Evolutionary conservation across 2,329 filamentous ascomycete genomes (phyloP).

Genomic region (Colletotrichum truncatum): DNA sequence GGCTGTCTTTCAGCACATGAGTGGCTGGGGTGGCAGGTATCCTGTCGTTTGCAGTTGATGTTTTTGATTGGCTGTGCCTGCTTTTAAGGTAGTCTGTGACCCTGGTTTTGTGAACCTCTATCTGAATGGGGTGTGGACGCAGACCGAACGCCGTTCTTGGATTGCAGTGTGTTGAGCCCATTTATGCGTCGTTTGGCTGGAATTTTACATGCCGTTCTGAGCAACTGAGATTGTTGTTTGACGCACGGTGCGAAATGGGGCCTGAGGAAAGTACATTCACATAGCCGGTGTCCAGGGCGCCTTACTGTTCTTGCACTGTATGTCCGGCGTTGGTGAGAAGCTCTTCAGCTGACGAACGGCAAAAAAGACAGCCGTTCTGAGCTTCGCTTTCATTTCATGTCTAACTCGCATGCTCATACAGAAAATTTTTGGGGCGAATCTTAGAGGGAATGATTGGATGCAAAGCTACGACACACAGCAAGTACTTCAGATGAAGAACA

Average conservation of each 20-base stretch:
- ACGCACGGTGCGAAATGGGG: slow-evolving; percentile 22
- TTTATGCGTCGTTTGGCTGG: neutral
- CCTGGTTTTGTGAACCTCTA: neutral
- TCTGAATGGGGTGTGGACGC: neutral
- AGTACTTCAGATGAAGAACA: too few relatives aligned
- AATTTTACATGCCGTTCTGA: slow-evolving; percentile 16
- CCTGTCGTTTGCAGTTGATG: neutral
- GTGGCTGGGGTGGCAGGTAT: neutral
- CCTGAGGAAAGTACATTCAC: neutral
- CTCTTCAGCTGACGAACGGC: too few relatives aligned
- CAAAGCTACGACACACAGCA: too few relatives aligned
- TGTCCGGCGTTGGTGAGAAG: neutral
- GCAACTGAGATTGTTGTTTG: slow-evolving; percentile 10
- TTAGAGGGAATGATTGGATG: too few relatives aligned
- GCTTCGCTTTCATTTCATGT: too few relatives aligned
- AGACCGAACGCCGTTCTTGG: neutral
- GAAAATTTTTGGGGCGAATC: too few relatives aligned
- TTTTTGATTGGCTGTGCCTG: neutral
- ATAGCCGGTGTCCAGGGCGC: neutral
- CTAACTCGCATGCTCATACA: too few relatives aligned
- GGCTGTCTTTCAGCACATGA: neutral
- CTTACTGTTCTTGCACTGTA: neutral
- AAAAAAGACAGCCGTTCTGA: too few relatives aligned
- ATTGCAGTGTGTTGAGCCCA: neutral
- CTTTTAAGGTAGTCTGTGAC: neutral